Evolutionary conservation across 2,329 filamentous ascomycete genomes (phyloP), one percentile per base, ranked within the genome.

Genomic region (Phialemoniopsis sp.): DNA sequence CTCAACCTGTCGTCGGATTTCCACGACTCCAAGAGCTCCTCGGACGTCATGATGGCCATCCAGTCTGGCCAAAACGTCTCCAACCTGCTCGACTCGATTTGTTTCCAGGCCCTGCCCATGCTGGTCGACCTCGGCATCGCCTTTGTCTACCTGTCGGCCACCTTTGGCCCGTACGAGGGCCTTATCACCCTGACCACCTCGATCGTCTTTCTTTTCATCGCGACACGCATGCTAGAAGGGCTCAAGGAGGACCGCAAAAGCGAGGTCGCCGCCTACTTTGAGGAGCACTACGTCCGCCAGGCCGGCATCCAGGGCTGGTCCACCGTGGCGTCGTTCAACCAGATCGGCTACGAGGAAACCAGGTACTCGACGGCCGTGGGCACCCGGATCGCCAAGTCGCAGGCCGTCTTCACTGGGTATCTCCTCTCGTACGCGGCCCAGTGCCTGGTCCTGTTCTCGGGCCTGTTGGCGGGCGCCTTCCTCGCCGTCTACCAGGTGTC

Each of bases 401-500:
- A 66, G 45, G 53, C 54, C 9, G 57, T 69, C 12, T 63, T 60
- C 40, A 49, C 70, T 30, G 66, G 66, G 19, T 76, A 73, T 51
- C 57, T 73, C 29, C 46, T 72, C n/a, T 71, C 72, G 0, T 69
- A 76, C 36, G 75, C 73, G 3, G 70, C 76, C 35, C 75, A 80
- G 45, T 76, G 75, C 36, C 54, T 87, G 29, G 73, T 87, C 21
- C 69, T 87, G n/a, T 78, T 82, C 1, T 79, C 73, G 43, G 85
- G 86, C 41, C 75, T 89, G 31, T 69, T 86, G 13, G 83, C 82
- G 4, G 77, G 76, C 29, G 68, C 75, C 3, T 76, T 78, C 49
- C 49, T 80, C 31, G 76, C 76, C 3, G 73, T 80, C 1, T 85
- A 80, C 55, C 82, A 85, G 46, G 81, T 89, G 39, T 80, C 73